A percentile compares a stretch with the other conserved stretches of the same genome.
Conservation (phyloP, 805 yeast genomes). For the Nematodospora valgi region DNA sequence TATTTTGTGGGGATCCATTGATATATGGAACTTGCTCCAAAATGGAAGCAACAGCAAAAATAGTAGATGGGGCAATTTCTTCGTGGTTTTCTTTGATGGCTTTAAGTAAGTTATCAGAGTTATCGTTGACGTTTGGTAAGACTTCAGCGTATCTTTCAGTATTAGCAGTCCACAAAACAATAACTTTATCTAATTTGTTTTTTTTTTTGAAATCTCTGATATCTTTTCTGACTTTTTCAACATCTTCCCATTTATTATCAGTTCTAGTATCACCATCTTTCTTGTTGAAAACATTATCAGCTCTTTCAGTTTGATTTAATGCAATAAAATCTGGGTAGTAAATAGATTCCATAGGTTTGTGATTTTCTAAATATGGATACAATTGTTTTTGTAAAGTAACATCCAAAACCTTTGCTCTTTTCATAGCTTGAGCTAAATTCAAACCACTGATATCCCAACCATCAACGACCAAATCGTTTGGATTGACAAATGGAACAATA, state of each 20-base stretch:
- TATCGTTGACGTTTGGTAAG: conserved; percentile 79
- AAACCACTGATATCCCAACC: conserved; percentile 92
- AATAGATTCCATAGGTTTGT: conserved; percentile 75
- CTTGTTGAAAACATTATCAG: conserved; percentile 77
- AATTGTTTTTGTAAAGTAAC: conserved; percentile 78
- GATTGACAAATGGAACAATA: conserved; percentile 81
- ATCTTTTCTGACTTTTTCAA: conserved; percentile 80
- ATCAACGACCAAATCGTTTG: conserved; percentile 83
- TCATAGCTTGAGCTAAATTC: conserved; percentile 73
- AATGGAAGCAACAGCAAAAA: conserved; percentile 91
- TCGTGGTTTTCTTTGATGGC: conserved; percentile 75
- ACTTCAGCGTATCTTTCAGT: conserved; percentile 89
- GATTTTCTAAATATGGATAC: conserved; percentile 55
- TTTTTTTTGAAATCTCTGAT: conserved; percentile 70
- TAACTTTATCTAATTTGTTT: conserved; percentile 78
- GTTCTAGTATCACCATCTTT: conserved; percentile 49
- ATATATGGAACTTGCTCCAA: conserved; percentile 86
- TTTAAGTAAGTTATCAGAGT: conserved; percentile 71
- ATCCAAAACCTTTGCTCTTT: conserved; percentile 83
- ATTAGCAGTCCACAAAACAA: conserved; percentile 95
- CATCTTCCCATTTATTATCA: conserved; percentile 81
- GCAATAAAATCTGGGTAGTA: conserved; percentile 98
- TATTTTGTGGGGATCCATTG: conserved; percentile 96
- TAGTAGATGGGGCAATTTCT: conserved; percentile 89
- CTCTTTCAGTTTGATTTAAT: conserved; percentile 88